Conservation (phyloP, 305 asterid genomes). For the Rubia occidens region DNA sequence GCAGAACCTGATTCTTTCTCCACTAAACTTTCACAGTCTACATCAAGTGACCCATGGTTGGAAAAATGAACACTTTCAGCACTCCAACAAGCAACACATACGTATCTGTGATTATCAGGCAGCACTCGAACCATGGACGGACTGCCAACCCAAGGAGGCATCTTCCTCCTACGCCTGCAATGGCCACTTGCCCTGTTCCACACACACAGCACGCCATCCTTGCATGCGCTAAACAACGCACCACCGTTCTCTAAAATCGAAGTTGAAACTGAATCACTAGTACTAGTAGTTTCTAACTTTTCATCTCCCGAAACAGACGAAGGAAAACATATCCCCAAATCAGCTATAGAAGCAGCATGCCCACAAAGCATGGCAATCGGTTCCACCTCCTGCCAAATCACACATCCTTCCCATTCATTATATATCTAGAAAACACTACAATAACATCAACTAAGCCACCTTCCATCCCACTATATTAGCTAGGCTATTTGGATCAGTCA, state of each 20-base stretch:
- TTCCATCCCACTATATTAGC: neutral
- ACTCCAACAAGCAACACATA: conserved; percentile 62
- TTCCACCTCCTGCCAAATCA: conserved; percentile 61
- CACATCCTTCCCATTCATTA: conserved; percentile 7
- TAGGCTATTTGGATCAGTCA: neutral
- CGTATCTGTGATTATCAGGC: conserved; percentile 64
- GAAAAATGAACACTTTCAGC: conserved; percentile 25
- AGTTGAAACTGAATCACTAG: conserved; percentile 29
- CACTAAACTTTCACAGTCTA: conserved; percentile 28
- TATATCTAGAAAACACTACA: conserved; percentile 10
- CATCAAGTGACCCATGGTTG: conserved; percentile 34
- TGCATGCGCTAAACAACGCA: conserved; percentile 72
- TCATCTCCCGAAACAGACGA: conserved; percentile 47
- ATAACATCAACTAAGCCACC: neutral
- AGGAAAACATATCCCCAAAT: conserved; percentile 73
- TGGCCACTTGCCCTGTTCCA: conserved; percentile 92
- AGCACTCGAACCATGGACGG: conserved; percentile 59
- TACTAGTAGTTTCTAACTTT: conserved; percentile 20
- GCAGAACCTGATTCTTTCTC: conserved; percentile 33
- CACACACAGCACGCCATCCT: conserved; percentile 79
- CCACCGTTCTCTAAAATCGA: conserved; percentile 40
- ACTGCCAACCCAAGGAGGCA: conserved; percentile 94
- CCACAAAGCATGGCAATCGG: conserved; percentile 94
- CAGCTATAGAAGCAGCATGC: conserved; percentile 77
- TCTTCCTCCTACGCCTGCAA: conserved; percentile 81